These are phyloP conservation scores for Silene uniflora DNA, from an alignment of 148 eudicot genomes.

Conservation along the genomic window DNA sequence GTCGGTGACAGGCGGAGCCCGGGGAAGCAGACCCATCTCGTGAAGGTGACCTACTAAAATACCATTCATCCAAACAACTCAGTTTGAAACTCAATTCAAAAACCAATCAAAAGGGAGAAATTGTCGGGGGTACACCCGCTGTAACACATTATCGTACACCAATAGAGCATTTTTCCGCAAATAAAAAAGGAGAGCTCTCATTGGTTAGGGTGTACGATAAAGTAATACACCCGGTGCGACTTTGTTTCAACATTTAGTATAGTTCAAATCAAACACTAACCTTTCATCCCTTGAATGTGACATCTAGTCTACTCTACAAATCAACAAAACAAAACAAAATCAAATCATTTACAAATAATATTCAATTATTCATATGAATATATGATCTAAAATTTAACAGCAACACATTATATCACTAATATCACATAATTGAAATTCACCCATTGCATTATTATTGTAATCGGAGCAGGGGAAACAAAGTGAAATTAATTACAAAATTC, in stretches of 20 bases:
- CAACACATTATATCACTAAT: neutral
- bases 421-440: neutral
- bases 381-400: neutral
- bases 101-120: too few relatives aligned
- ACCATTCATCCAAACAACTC: neutral
- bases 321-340: conserved; percentile 5
- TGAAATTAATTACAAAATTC: neutral
- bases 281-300: conserved; percentile 47
- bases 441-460: neutral
- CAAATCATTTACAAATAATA: neutral
- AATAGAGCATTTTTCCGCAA: too few relatives aligned
- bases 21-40: conserved; percentile 38
- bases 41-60: conserved; percentile 44
- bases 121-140: too few relatives aligned
- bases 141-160: too few relatives aligned
- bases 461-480: neutral
- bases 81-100: neutral
- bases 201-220: too few relatives aligned
- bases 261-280: conserved; percentile 29
- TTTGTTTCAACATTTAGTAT: neutral
- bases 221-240: too few relatives aligned
- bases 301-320: conserved; percentile 29
- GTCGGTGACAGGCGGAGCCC: conserved; percentile 23
- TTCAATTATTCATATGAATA: too few relatives aligned
- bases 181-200: too few relatives aligned